phyloP scores from a whole-genome alignment of 2,329 filamentous ascomycete genomes.

The Botryotinia convoluta region DNA sequence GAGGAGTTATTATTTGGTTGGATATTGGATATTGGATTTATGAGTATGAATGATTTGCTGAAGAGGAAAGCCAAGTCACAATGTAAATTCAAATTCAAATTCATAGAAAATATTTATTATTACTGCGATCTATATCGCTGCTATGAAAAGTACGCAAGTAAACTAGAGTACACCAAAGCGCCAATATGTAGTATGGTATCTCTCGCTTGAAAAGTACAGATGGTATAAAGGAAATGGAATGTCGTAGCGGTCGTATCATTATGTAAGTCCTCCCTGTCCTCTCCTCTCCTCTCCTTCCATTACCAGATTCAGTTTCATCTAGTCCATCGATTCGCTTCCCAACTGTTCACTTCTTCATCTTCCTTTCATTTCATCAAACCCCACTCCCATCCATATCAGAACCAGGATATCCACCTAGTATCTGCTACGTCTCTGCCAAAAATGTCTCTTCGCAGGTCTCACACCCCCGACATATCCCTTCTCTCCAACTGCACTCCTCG shows the following conservation, averaged over 20 bases:
- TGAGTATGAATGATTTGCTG: too few species aligned
- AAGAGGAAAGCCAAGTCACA: background rate
- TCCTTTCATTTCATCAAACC: too few species aligned
- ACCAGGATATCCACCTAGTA: constrained; percentile 16
- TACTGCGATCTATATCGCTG: background rate
- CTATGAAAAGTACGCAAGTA: background rate
- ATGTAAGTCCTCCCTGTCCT: background rate
- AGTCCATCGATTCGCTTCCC: background rate
- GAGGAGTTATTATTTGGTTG: too few species aligned
- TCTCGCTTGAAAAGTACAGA: background rate
- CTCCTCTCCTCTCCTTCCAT: background rate
- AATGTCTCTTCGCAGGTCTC: constrained; percentile 21
- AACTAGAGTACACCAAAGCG: background rate
- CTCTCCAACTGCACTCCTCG: constrained; percentile 17
- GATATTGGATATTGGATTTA: too few species aligned
- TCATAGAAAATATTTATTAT: background rate
- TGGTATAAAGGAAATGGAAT: background rate
- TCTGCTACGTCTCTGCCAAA: constrained; percentile 26
- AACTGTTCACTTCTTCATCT: background rate
- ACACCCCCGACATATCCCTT: constrained; percentile 26
- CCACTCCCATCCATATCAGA: background rate
- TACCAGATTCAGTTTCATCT: background rate
- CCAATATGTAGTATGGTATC: constrained; percentile 1
- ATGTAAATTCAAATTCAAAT: background rate
- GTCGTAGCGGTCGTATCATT: constrained; percentile 6